Evolutionary conservation across 768 basidiomycete genomes (phyloP).

Genomic region (Galerina sulciceps): DNA sequence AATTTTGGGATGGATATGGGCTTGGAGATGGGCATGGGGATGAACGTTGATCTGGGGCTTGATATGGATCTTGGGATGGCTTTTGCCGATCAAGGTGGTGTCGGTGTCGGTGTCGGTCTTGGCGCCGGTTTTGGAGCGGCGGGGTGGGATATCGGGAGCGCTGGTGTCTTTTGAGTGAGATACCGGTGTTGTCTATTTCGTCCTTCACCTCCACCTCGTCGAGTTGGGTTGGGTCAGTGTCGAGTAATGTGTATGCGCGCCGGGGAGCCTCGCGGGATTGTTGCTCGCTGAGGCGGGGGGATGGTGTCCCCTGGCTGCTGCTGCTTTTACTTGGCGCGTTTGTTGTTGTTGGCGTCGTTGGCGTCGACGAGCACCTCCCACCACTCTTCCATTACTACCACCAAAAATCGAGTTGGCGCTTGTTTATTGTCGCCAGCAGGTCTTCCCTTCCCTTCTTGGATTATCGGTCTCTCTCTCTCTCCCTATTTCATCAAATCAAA

Average conservation of each 20-base stretch:
- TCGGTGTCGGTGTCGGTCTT: no score
- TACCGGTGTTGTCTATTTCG: background rate
- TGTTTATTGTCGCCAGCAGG: background rate
- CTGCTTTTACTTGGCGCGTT: background rate
- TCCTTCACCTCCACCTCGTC: background rate
- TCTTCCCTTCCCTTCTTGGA: background rate
- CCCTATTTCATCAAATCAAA: no score
- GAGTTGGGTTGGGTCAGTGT: background rate
- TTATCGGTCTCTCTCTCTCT: no score
- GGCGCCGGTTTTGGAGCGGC: conserved; percentile 18
- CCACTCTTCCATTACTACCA: background rate
- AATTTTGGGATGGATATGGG: conserved; percentile 13
- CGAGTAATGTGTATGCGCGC: conserved; percentile 12
- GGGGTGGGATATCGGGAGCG: conserved; percentile 19
- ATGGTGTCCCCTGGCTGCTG: conserved; percentile 10
- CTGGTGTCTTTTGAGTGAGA: conserved; percentile 22
- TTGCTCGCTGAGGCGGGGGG: background rate
- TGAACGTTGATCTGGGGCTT: conserved; percentile 2
- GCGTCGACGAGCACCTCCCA: background rate
- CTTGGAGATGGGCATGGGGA: conserved; percentile 10
- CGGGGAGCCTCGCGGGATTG: conserved; percentile 6
- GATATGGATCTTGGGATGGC: conserved; percentile 11
- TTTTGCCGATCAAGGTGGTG: conserved; percentile 3
- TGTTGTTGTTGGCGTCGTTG: background rate
- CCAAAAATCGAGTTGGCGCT: background rate